Evolutionary conservation across 768 basidiomycete species (phyloP).

Genomic region (Coprinopsis sp.): DNA sequence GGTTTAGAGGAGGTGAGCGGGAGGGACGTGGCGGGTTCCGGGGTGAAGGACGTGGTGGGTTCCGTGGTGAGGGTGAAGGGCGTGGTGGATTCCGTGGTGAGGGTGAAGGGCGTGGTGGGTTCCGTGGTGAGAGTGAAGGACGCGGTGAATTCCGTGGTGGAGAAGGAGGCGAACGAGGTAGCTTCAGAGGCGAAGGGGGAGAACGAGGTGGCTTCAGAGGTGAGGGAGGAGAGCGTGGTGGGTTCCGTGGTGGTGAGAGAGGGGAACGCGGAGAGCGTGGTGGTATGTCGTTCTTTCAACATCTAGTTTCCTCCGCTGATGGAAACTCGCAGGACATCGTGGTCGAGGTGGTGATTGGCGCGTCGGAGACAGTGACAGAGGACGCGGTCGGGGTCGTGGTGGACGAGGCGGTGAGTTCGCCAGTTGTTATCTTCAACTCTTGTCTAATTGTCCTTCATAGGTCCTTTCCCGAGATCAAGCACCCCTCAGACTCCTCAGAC

Average conservation of each 20-base stretch:
- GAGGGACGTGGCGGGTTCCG: conserved; percentile 20
- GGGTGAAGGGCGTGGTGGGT: conserved; percentile 7
- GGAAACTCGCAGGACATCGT: conserved; percentile 25
- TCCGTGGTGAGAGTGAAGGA: conserved; percentile 11
- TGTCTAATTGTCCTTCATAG: background rate
- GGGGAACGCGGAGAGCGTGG: conserved; percentile 32
- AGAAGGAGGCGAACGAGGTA: conserved; percentile 26
- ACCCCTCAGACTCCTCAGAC: background rate
- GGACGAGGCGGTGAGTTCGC: conserved; percentile 14
- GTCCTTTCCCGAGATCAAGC: background rate
- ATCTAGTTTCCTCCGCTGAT: background rate
- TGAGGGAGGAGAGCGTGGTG: conserved; percentile 34
- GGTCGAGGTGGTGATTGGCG: conserved; percentile 20
- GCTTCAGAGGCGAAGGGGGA: conserved; percentile 18
- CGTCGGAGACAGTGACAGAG: conserved; percentile 10
- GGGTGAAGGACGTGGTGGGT: conserved; percentile 27
- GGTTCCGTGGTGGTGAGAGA: conserved; percentile 32
- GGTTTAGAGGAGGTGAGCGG: conserved; percentile 23
- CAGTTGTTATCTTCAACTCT: background rate
- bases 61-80: conserved; percentile 26
- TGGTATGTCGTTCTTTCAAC: conserved; percentile 11
- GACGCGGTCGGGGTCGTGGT: conserved; percentile 19
- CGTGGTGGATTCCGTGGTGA: conserved; percentile 32
- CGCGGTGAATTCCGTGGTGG: conserved; percentile 25
- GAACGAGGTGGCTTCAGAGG: conserved; percentile 20